phyloP scores from a whole-genome alignment of 805 yeast genomes.

The Wickerhamomyces ciferrii region DNA sequence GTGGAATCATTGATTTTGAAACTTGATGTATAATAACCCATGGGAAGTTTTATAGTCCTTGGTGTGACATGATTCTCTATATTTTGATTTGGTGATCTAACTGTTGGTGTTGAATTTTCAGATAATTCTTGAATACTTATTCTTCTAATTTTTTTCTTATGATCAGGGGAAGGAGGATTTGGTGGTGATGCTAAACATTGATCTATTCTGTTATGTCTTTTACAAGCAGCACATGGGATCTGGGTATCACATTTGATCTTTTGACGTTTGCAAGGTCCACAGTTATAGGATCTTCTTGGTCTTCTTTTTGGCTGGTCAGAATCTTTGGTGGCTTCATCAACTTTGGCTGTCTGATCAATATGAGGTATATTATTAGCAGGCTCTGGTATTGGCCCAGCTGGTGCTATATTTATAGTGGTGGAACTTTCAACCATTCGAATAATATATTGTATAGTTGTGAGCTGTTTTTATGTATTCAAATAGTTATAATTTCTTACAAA shows the following conservation, averaged over 20 bases:
- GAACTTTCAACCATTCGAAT: no score
- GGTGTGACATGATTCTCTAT: background rate
- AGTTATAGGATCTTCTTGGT: conserved; percentile 45
- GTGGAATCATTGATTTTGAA: background rate
- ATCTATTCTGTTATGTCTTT: conserved; percentile 29
- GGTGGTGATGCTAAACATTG: conserved; percentile 37
- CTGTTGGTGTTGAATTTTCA: background rate
- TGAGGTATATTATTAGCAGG: background rate
- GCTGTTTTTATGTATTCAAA: no score
- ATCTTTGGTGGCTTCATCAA: no score
- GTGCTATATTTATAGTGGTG: background rate
- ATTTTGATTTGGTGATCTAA: background rate
- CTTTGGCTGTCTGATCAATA: background rate
- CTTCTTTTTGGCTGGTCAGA: conserved; percentile 20
- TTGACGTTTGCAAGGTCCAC: conserved; percentile 51
- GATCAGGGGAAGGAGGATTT: conserved; percentile 36
- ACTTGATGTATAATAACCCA: background rate
- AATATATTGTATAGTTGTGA: no score
- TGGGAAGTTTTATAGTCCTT: background rate
- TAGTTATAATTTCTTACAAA: no score
- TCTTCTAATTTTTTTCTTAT: conserved; percentile 19
- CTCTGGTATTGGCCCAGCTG: background rate
- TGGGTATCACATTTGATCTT: conserved; percentile 49
- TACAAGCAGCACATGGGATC: conserved; percentile 43
- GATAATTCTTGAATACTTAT: background rate